These are phyloP conservation scores for Brassica napus DNA, from an alignment of 345 rosid species.

Conservation along the genomic window DNA sequence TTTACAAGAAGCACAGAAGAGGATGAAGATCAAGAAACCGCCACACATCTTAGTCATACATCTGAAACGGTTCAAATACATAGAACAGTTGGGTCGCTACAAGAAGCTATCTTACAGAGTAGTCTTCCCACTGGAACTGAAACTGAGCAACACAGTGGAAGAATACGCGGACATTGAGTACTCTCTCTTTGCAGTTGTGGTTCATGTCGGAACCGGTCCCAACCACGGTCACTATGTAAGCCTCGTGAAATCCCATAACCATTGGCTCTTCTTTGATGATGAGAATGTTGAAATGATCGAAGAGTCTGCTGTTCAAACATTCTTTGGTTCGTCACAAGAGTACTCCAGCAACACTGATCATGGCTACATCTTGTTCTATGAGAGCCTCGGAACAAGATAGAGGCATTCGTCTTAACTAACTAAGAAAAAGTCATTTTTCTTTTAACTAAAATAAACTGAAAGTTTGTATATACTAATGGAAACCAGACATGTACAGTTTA, in stretches of 20 bases:
- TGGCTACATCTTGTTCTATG: slow-evolving; percentile 90
- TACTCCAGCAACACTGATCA: slow-evolving; percentile 87
- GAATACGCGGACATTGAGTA: slow-evolving; percentile 68
- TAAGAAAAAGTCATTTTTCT: too few species aligned
- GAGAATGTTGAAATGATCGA: slow-evolving; percentile 92
- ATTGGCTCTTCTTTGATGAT: slow-evolving; percentile 89
- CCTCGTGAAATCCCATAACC: slow-evolving; percentile 88
- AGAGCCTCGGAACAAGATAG: slow-evolving; percentile 50
- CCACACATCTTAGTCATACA: slow-evolving; percentile 46
- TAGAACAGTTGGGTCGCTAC: slow-evolving; percentile 82
- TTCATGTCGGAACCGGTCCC: too few species aligned
- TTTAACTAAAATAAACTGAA: too few species aligned
- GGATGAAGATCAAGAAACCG: slow-evolving; percentile 97
- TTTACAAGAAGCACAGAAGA: slow-evolving; percentile 97
- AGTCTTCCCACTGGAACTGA: slow-evolving; percentile 84
- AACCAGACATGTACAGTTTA: not conserved
- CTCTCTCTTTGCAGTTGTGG: slow-evolving; percentile 44
- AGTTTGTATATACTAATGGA: too few species aligned
- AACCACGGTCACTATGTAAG: slow-evolving; percentile 64
- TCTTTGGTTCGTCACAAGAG: slow-evolving; percentile 90
- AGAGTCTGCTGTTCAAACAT: slow-evolving; percentile 86
- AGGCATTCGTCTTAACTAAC: too few species aligned
- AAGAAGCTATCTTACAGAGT: slow-evolving; percentile 87
- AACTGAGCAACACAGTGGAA: slow-evolving; percentile 82
- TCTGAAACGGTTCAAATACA: slow-evolving; percentile 83